Evolutionary conservation across 2,329 filamentous ascomycete species (phyloP).

Genomic region (Pseudogymnoascus sp.): DNA sequence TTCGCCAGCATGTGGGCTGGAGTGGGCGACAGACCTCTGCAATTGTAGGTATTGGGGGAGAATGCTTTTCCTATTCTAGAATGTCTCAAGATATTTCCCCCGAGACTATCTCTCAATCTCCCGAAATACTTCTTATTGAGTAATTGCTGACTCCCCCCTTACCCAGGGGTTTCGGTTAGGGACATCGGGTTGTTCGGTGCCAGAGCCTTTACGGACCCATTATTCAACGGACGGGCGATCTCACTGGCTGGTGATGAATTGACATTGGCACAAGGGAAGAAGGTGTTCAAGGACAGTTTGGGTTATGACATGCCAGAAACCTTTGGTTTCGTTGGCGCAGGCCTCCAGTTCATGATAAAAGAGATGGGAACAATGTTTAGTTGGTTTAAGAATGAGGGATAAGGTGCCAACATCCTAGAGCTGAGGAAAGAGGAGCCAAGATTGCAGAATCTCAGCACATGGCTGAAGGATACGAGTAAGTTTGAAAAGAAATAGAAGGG

Average conservation of each 20-base stretch:
- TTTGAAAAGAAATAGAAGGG: constrained; percentile 10
- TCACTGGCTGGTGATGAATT: constrained; percentile 37
- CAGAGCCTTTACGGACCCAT: constrained; percentile 29
- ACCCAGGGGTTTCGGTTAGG: constrained; percentile 27
- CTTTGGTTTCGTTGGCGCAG: constrained; percentile 24
- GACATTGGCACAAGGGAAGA: constrained; percentile 27
- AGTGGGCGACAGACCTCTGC: constrained; percentile 29
- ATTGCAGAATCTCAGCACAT: constrained; percentile 17
- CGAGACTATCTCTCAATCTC: too few species aligned
- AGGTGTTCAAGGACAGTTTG: constrained; percentile 29
- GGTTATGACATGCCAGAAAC: constrained; percentile 27
- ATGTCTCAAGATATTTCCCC: too few species aligned
- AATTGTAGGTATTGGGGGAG: too few species aligned
- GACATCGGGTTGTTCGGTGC: constrained; percentile 37
- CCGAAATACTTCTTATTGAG: too few species aligned
- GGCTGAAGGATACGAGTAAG: constrained; percentile 16
- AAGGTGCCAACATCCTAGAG: constrained; percentile 28
- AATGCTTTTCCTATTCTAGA: too few species aligned
- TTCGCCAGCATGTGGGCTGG: constrained; percentile 28
- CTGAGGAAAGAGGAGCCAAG: constrained; percentile 16
- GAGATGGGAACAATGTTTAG: constrained; percentile 33
- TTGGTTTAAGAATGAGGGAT: constrained; percentile 33
- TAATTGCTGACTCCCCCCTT: too few species aligned
- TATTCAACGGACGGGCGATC: constrained; percentile 28
- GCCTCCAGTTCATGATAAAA: constrained; percentile 25